Conservation (phyloP, 208 protist genomes). For the Acanthamoeba rhysodes region DNA sequence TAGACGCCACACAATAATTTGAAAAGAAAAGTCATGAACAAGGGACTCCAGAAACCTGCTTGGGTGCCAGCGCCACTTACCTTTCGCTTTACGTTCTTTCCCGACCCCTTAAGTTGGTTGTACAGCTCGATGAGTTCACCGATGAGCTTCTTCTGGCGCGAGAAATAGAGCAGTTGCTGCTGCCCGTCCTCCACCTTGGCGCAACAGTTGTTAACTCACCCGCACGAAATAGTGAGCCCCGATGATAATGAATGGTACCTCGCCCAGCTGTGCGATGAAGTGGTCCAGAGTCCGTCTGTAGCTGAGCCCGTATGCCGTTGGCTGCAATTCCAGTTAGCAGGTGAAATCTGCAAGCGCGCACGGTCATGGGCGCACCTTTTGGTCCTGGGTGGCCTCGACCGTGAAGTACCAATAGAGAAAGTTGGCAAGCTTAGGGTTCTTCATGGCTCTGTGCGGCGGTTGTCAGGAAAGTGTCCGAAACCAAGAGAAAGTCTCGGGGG, state of each 20-base stretch:
- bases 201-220: neutral
- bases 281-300: conserved; percentile 14
- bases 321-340: neutral
- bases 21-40: neutral
- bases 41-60: neutral
- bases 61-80: neutral
- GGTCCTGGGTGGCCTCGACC: neutral
- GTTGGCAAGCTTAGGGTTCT: conserved; percentile 23
- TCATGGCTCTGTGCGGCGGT: neutral
- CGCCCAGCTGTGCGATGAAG: conserved; percentile 3
- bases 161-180: conserved; percentile 11
- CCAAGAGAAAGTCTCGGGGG: neutral
- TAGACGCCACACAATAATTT: neutral
- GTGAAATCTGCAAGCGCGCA: too few species aligned
- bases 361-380: neutral
- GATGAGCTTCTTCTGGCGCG: conserved; percentile 48
- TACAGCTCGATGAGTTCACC: conserved; percentile 38
- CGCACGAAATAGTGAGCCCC: neutral
- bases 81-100: conserved; percentile 40
- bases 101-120: neutral
- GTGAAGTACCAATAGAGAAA: conserved; percentile 63
- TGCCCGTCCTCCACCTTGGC: neutral
- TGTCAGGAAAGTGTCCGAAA: neutral
- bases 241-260: neutral
- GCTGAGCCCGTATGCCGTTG: neutral